Base-by-base conservation (phyloP, 1,284 basidiomycete species). In the Neolentinus lepideus region DNA sequence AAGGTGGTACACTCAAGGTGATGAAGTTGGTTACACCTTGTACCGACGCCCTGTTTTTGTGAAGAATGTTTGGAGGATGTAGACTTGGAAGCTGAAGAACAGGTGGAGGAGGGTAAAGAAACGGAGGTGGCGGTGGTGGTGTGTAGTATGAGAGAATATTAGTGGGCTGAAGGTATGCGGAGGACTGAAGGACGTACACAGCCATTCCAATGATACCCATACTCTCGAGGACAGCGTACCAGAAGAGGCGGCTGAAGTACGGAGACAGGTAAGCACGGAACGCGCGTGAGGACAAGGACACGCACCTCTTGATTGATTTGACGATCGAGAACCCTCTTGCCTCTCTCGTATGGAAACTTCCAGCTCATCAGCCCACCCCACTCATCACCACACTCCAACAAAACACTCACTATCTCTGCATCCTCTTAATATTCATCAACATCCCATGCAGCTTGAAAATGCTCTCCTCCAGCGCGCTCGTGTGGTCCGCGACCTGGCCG, bases 51-150 rank as follows among this genome's bases (percentile, higher is more conserved):
- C 90, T 4, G 90, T 92, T 67, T 88, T 85, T 33, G 90, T 93
- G 74, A 95, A 95, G 84, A 94, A 95, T 22, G 91, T 94, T 71
- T 94, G 92, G 35, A 95, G 79, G 51, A 94, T 77, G 69, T 93
- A 95, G 24, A 94, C 90, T 71, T 95, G 93, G 57, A 88, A 71
- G n/a, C 54, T 46, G 45, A 27, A 50, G 14, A 21, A 4, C 9
- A 21, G 38, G 12, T 21, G 16, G 12, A 31, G 54, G 55, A 11
- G 12, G 12, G 29, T 31, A 59, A 16, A 52, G 29, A 12, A 12
- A 31, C 6, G 50, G 51, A 56, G 43, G n/a, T n/a, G n/a, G n/a
- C n/a, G n/a, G n/a, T n/a, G n/a, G n/a, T n/a, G n/a, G n/a, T n/a
- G n/a, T n/a, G n/a, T n/a, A n/a, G n/a, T n/a, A n/a, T n/a, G n/a